A percentile compares a stretch with the other conserved stretches of the same genome.
These are phyloP conservation scores for Xerocomellus chrysenteron DNA, from an alignment of 768 basidiomycete genomes.

Conservation along the genomic window DNA sequence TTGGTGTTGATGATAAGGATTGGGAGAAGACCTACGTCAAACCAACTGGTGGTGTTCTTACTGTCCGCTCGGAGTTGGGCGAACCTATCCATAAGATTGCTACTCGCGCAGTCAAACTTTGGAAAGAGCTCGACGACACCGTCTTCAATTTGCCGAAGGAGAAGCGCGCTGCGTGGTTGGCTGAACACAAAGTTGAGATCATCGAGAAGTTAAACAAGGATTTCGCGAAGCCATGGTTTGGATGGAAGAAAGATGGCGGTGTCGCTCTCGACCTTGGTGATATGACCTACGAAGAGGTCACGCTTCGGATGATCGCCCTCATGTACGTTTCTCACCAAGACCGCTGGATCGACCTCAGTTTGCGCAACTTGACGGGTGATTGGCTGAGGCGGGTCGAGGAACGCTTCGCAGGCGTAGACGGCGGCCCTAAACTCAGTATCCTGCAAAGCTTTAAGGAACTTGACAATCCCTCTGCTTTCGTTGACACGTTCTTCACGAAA, in stretches of 20 bases:
- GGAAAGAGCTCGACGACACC: slow-evolving; percentile 98
- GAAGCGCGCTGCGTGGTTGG: slow-evolving; percentile 88
- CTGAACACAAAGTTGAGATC: slow-evolving; percentile 83
- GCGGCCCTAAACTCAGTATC: slow-evolving; percentile 76
- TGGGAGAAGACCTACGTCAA: slow-evolving; percentile 96
- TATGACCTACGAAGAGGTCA: slow-evolving; percentile 98
- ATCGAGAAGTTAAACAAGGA: slow-evolving; percentile 92
- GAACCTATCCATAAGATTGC: slow-evolving; percentile 99
- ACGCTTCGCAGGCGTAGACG: slow-evolving; percentile 89
- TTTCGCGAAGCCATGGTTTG: slow-evolving; percentile 97
- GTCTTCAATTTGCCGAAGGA: slow-evolving; percentile 96
- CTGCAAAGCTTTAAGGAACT: slow-evolving; percentile 81
- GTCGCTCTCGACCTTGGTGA: slow-evolving; percentile 85
- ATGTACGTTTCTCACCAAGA: slow-evolving; percentile 93
- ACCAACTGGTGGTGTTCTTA: slow-evolving; percentile 94
- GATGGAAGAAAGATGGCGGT: slow-evolving; percentile 88
- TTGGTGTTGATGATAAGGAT: slow-evolving; percentile 84
- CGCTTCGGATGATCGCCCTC: slow-evolving; percentile 84
- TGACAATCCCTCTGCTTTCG: slow-evolving; percentile 76
- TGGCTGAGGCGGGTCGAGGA: slow-evolving; percentile 97
- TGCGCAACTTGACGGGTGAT: slow-evolving; percentile 93
- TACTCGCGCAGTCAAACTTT: slow-evolving; percentile 93
- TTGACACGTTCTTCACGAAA: slow-evolving; percentile 78
- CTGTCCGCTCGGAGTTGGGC: slow-evolving; percentile 95
- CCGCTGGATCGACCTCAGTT: slow-evolving; percentile 90